Evolutionary conservation across 352 stramenopile genomes (phyloP), one percentile per base, ranked within the genome.

Genomic region (Phytopythium chamaehyphon): DNA sequence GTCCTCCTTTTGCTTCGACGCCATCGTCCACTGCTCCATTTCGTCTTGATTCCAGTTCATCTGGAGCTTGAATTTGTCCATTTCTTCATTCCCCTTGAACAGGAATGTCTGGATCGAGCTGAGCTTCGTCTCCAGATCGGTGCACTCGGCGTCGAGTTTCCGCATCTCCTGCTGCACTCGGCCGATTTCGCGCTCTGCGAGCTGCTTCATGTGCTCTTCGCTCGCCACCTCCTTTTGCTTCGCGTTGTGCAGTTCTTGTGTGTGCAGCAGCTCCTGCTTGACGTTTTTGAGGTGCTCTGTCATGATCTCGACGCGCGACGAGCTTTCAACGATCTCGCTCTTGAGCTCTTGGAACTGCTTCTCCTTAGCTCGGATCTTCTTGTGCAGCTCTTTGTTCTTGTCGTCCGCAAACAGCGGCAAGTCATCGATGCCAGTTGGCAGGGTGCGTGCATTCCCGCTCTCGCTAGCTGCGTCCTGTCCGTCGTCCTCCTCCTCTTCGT

Each of bases 31-130:
- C 72, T 98, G 93, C 71, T 99, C 93, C 59, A 99, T 90, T 61
- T 99, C 93, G 54, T 98, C 94, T 62, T 98, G 96, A 68, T 98
- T 99, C 90, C 91, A 98, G 73, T 98, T 98, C 86, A 98, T 98
- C 77, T 97, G 82, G 19, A 97, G 71, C 66, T 97, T 98, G 59
- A 98, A 98, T 53, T 88, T 80, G 65, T 98, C 95, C 81, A 98
- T 96, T 45, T 89, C 76, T 47, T 98, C 91, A 52, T 97, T 97
- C 28, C 86, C 90, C 35, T 90, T 88, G 70, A 95, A 96, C 35
- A 98, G 76, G 23, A 95, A 89, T 36, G 84, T 94, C 61, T 98
- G 90, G 21, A 96, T 69, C 11, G 64, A 71, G 50, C 90, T 93
- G 21, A 98, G 64, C 55, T 95, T 93, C 49, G 75, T 84, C 57